Evolutionary conservation across 768 basidiomycete genomes (phyloP).

Genomic region (Boletales sp.): DNA sequence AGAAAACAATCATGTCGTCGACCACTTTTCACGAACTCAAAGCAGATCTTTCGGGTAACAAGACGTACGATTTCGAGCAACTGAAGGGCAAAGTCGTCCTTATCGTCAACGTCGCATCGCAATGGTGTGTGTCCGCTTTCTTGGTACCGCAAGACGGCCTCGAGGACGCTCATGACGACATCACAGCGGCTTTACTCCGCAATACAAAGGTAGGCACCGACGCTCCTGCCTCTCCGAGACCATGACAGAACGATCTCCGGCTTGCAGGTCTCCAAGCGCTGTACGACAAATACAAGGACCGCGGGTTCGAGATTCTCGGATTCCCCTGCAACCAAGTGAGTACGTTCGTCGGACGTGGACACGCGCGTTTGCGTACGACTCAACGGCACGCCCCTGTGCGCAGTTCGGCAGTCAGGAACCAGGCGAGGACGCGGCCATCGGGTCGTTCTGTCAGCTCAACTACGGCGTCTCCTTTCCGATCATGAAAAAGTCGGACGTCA

Average conservation of each 20-base stretch:
- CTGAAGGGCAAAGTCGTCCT: constrained; percentile 76
- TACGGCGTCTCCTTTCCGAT: constrained; percentile 89
- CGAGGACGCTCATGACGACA: background rate
- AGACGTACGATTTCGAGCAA: constrained; percentile 59
- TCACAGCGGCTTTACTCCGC: constrained; percentile 76
- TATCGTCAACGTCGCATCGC: constrained; percentile 74
- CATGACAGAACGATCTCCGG: background rate
- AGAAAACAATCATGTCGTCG: constrained; percentile 19
- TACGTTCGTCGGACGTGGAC: background rate
- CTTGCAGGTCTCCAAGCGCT: constrained; percentile 68
- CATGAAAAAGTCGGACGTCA: constrained; percentile 92
- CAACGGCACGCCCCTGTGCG: background rate
- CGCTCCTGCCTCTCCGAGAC: background rate
- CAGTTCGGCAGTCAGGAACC: constrained; percentile 89
- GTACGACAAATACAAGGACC: constrained; percentile 77
- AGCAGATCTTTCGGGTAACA: constrained; percentile 54
- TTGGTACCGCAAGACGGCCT: background rate
- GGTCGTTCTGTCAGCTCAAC: constrained; percentile 72
- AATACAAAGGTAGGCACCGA: constrained; percentile 59
- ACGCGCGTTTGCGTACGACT: background rate
- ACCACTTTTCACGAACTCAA: constrained; percentile 64
- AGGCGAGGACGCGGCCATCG: constrained; percentile 70
- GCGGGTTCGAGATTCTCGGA: constrained; percentile 74
- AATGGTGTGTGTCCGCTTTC: constrained; percentile 41
- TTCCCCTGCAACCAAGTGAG: constrained; percentile 88